Percentiles rank a stretch among this genome's conserved stretches.
These are phyloP conservation scores for Lolium rigidum DNA, from an alignment of 176 grass and related monocot species.

Conservation along the genomic window DNA sequence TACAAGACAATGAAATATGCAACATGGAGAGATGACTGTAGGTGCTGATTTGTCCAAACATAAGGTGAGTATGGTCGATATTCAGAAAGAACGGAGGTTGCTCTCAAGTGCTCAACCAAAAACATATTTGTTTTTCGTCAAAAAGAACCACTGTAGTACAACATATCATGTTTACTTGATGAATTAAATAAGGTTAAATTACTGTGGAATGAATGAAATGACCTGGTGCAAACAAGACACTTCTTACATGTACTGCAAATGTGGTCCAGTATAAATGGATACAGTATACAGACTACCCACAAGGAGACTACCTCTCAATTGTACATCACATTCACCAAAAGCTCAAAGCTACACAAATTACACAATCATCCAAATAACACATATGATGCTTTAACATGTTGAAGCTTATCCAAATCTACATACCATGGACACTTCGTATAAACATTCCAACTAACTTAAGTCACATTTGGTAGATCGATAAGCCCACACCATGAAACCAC, in stretches of 20 bases:
- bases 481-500: slow-evolving; percentile 7
- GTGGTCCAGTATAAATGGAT: slow-evolving; percentile 8
- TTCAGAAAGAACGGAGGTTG: too few species aligned
- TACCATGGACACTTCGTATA: slow-evolving; percentile 45
- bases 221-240: not conserved
- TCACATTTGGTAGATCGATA: slow-evolving; percentile 29
- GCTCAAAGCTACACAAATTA: slow-evolving; percentile 31
- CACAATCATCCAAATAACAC: slow-evolving; percentile 19
- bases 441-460: slow-evolving; percentile 16
- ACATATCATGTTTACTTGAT: too few species aligned
- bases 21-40: too few species aligned
- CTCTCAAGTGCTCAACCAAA: too few species aligned
- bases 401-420: slow-evolving; percentile 25
- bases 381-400: not conserved
- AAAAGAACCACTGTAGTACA: too few species aligned
- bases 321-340: slow-evolving; percentile 30
- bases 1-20: too few species aligned
- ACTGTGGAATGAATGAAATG: not conserved
- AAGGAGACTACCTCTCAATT: slow-evolving; percentile 30
- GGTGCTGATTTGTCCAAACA: too few species aligned
- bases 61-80: too few species aligned
- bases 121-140: too few species aligned
- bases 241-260: not conserved
- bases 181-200: too few species aligned
- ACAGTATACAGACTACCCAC: not conserved